A percentile compares a stretch with the other conserved stretches of the same genome.
Conservation (phyloP, 495 filamentous ascomycete genomes). For the Xylaria bambusicola region DNA sequence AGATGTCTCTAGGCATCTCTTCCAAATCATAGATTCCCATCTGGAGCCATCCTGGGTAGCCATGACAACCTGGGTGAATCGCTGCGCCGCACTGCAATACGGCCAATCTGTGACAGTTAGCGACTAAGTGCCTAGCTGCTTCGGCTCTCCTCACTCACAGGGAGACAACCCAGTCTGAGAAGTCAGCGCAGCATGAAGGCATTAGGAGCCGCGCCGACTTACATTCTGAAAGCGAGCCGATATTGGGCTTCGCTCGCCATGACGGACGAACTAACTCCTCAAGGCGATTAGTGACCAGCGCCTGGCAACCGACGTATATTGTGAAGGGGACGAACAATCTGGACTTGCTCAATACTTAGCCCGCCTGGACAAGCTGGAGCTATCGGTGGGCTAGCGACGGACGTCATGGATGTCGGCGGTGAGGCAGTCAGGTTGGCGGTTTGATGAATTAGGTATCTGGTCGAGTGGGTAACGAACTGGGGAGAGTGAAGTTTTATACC, state of each 20-base stretch:
- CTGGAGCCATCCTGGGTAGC: constrained; percentile 51
- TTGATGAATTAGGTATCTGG: neutral
- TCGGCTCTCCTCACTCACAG: constrained; percentile 3
- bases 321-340: constrained; percentile 13
- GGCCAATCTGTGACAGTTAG: constrained; percentile 54
- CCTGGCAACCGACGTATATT: constrained; percentile 11
- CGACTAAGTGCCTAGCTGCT: constrained; percentile 3
- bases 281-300: constrained; percentile 18
- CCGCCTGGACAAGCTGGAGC: constrained; percentile 11
- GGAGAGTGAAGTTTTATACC: constrained; percentile 2
- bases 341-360: constrained; percentile 19
- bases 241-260: constrained; percentile 23
- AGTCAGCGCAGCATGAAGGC: constrained; percentile 7
- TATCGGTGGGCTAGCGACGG: neutral
- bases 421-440: constrained; percentile 2
- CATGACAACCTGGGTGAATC: constrained; percentile 52
- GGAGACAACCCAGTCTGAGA: constrained; percentile 12
- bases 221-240: constrained; percentile 19
- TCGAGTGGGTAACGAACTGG: neutral
- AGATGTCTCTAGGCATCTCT: constrained; percentile 66
- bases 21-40: constrained; percentile 64
- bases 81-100: constrained; percentile 69
- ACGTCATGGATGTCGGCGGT: constrained; percentile 3
- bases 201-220: constrained; percentile 13
- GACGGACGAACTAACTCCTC: constrained; percentile 19